phyloP scores from a whole-genome alignment of 2,329 filamentous ascomycete genomes.

The Colletotrichum ledebouriae region DNA sequence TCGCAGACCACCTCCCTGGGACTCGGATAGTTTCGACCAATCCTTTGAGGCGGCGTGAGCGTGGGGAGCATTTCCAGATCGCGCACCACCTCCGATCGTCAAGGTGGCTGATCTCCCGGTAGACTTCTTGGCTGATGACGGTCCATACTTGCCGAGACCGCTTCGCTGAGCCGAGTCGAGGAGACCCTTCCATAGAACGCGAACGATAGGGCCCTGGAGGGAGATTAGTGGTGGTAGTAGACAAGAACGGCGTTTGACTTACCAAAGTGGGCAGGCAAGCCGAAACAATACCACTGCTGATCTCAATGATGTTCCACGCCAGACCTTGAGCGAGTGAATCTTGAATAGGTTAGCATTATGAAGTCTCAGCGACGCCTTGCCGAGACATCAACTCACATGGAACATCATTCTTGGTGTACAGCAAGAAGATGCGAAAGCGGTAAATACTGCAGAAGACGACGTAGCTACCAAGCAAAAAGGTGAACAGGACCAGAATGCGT shows the following conservation, averaged over 20 bases:
- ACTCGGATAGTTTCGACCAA: constrained; percentile 25
- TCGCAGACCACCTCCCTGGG: background rate
- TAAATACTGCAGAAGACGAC: constrained; percentile 36
- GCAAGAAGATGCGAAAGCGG: constrained; percentile 31
- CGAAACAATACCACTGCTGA: constrained; percentile 39
- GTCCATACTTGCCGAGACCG: constrained; percentile 20
- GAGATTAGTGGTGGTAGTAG: background rate
- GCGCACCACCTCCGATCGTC: constrained; percentile 35
- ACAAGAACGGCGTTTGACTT: background rate
- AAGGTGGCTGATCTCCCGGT: constrained; percentile 14
- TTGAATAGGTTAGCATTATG: background rate
- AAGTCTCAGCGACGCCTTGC: accelerated
- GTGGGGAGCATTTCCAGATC: constrained; percentile 23
- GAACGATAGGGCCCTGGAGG: constrained; percentile 28
- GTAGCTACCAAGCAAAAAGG: constrained; percentile 37
- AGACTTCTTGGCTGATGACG: constrained; percentile 32
- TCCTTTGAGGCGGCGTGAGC: constrained; percentile 16
- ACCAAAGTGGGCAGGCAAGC: constrained; percentile 37
- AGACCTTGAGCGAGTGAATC: constrained; percentile 34
- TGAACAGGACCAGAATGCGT: constrained; percentile 29
- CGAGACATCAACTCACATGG: constrained; percentile 16
- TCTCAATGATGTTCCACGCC: constrained; percentile 38
- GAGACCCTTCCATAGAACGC: constrained; percentile 30
- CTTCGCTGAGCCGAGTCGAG: constrained; percentile 31
- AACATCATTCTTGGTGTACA: constrained; percentile 30